A percentile compares a stretch with the other conserved stretches of the same genome.
These are phyloP conservation scores for Thalassiosira sp. DNA, from an alignment of 352 stramenopile genomes.

Conservation along the genomic window DNA sequence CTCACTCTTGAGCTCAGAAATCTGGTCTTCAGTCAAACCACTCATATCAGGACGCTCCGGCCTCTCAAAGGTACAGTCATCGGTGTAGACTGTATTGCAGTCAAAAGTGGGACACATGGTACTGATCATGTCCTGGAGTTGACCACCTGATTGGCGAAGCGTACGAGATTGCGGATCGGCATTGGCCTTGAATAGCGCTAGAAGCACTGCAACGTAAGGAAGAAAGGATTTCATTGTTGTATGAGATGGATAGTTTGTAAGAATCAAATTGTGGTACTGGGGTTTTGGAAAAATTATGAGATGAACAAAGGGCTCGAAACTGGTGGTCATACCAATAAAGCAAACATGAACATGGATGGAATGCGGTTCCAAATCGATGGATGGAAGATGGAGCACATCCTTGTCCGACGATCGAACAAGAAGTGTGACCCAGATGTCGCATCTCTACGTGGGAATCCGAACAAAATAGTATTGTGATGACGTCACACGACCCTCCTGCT, in stretches of 20 bases:
- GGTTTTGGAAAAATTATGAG: no score
- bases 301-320: no score
- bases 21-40: constrained; percentile 7
- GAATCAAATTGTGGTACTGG: no score
- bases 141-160: not conserved
- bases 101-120: not conserved
- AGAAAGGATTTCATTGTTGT: constrained; percentile 9
- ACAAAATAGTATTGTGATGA: no score
- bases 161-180: not conserved
- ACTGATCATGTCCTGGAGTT: constrained; percentile 17
- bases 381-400: no score
- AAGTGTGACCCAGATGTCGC: no score
- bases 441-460: no score
- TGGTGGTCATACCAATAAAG: no score
- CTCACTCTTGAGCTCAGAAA: constrained; percentile 7
- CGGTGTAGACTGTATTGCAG: not conserved
- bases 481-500: no score
- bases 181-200: not conserved
- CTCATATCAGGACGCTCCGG: not conserved
- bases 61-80: constrained; percentile 18
- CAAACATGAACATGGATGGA: not conserved
- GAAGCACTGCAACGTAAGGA: constrained; percentile 1
- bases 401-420: no score
- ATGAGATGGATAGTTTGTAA: no score
- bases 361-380: not conserved